phyloP scores from a whole-genome alignment of 768 basidiomycete species.

The Trametes cingulata region DNA sequence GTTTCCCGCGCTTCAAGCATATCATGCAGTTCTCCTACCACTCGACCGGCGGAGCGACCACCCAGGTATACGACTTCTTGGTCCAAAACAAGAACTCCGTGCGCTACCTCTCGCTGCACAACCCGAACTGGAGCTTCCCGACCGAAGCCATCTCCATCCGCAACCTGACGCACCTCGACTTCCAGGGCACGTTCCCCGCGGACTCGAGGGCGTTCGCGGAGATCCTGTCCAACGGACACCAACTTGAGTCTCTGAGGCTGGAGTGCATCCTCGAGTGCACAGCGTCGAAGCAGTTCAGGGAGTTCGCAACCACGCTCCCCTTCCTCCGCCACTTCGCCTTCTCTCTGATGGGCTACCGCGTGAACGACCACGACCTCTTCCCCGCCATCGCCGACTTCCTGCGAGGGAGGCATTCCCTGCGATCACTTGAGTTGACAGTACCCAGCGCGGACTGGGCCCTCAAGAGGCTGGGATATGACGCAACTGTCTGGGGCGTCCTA shows the following conservation, averaged over 20 bases:
- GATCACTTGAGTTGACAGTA: conserved; percentile 48
- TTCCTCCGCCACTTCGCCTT: conserved; percentile 69
- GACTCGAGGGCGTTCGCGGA: conserved; percentile 56
- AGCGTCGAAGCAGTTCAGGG: conserved; percentile 51
- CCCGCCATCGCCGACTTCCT: conserved; percentile 69
- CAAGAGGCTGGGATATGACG: conserved; percentile 62
- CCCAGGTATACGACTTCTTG: conserved; percentile 48
- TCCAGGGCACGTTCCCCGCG: conserved; percentile 55
- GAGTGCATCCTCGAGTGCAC: conserved; percentile 53
- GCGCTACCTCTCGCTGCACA: conserved; percentile 56
- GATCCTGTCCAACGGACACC: conserved; percentile 59
- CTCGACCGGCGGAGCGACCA: conserved; percentile 43
- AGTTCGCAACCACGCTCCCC: conserved; percentile 44
- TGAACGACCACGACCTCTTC: conserved; percentile 62
- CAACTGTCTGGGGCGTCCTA: conserved; percentile 70
- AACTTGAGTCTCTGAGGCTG: conserved; percentile 62
- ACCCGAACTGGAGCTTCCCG: conserved; percentile 59
- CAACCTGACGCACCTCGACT: conserved; percentile 64
- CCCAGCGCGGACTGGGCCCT: conserved; percentile 43
- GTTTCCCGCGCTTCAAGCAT: conserved; percentile 37
- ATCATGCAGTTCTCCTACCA: conserved; percentile 60
- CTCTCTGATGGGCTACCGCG: conserved; percentile 28
- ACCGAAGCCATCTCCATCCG: conserved; percentile 53
- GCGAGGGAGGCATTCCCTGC: conserved; percentile 51
- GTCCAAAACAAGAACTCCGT: conserved; percentile 53